phyloP scores from a whole-genome alignment of 2,329 filamentous ascomycete species.

The Fusarium cyanostomum region DNA sequence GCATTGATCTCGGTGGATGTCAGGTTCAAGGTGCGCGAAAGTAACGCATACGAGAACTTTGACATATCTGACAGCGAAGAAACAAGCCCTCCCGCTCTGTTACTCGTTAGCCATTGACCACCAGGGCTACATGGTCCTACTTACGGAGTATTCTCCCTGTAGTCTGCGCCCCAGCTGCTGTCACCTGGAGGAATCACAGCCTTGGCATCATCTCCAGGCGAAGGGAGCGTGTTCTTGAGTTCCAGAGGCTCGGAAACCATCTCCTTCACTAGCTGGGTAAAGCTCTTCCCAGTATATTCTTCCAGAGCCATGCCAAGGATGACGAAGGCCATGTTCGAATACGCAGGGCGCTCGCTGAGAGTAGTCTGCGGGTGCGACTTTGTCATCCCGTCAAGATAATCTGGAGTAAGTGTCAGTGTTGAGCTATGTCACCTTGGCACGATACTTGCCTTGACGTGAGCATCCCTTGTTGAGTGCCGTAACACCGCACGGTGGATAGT shows the following conservation, averaged over 20 bases:
- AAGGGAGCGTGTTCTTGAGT: constrained; percentile 35
- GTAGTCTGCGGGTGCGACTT: constrained; percentile 43
- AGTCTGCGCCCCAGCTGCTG: constrained; percentile 48
- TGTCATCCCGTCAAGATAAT: constrained; percentile 46
- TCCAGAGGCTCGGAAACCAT: constrained; percentile 26
- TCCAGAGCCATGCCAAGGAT: constrained; percentile 50
- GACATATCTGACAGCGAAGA: constrained; percentile 48
- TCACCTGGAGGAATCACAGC: constrained; percentile 49
- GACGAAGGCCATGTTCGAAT: constrained; percentile 54
- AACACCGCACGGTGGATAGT: constrained; percentile 52
- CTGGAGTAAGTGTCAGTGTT: constrained; percentile 28
- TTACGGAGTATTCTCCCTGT: constrained; percentile 47
- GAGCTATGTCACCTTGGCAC: accelerated
- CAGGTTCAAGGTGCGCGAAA: constrained; percentile 42
- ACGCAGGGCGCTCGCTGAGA: constrained; percentile 48
- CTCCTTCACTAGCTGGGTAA: constrained; percentile 39
- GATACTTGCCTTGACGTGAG: constrained; percentile 43
- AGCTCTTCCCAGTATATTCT: constrained; percentile 43
- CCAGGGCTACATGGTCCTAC: background rate
- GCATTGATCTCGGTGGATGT: constrained; percentile 37
- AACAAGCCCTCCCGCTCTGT: constrained; percentile 48
- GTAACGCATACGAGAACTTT: constrained; percentile 42
- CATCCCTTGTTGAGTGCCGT: constrained; percentile 48
- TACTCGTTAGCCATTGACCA: background rate
- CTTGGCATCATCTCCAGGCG: constrained; percentile 43